A percentile compares a stretch with the other conserved stretches of the same genome.
These are phyloP conservation scores for Medicago lupulina DNA, from an alignment of 306 rosid species.

Conservation along the genomic window DNA sequence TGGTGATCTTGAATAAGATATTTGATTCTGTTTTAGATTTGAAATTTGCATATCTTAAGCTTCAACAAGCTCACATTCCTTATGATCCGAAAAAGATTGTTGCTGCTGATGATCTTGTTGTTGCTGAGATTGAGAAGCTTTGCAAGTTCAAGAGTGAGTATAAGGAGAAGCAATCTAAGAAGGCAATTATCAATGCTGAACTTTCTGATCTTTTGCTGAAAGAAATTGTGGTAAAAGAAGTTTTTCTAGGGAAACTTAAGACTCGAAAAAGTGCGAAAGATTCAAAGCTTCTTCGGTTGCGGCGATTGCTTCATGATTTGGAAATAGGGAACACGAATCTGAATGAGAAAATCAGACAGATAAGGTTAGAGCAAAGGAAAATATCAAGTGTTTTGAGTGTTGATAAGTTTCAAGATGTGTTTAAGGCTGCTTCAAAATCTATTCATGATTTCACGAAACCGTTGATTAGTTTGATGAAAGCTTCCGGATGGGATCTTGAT, in stretches of 20 bases:
- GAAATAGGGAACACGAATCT: conserved; percentile 49
- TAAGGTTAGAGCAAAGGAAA: conserved; percentile 52
- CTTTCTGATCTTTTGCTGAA: conserved; percentile 44
- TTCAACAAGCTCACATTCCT: conserved; percentile 84
- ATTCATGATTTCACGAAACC: conserved; percentile 89
- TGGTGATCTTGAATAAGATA: conserved; percentile 53
- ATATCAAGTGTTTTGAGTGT: conserved; percentile 43
- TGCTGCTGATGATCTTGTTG: conserved; percentile 69
- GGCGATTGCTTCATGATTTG: conserved; percentile 50
- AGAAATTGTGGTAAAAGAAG: conserved; percentile 56
- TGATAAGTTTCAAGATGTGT: conserved; percentile 54
- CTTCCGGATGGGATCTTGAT: conserved; percentile 87
- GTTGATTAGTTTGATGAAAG: conserved; percentile 75
- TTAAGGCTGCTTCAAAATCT: conserved; percentile 62
- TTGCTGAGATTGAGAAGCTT: conserved; percentile 74
- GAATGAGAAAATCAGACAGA: conserved; percentile 53
- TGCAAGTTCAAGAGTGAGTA: conserved; percentile 65
- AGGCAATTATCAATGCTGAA: conserved; percentile 37
- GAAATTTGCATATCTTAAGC: conserved; percentile 79
- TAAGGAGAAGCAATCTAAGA: conserved; percentile 49
- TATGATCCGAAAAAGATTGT: conserved; percentile 70
- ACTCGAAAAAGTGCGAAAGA: conserved; percentile 54
- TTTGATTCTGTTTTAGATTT: conserved; percentile 67
- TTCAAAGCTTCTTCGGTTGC: conserved; percentile 54
- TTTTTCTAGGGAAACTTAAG: conserved; percentile 59